Percentiles rank a stretch among this genome's conserved stretches.
These are phyloP conservation scores for Piromyces finnis DNA, from an alignment of 192 early-diverging fungal genomes.

Conservation along the genomic window DNA sequence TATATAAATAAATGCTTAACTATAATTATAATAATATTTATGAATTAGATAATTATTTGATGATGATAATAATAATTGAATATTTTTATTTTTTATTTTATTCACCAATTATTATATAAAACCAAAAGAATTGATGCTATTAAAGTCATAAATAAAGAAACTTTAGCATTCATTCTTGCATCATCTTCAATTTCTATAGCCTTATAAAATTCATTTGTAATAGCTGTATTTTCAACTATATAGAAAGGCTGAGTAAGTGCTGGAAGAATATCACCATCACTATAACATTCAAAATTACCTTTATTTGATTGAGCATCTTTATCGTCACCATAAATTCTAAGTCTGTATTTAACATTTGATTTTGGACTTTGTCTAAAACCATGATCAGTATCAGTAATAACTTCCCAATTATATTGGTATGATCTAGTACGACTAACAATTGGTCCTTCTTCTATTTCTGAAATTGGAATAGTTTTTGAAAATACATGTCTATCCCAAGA, in stretches of 20 bases:
- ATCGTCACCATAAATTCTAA: not conserved
- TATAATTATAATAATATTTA: no score
- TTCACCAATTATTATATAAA: no score
- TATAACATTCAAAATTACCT: not conserved
- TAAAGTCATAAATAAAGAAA: not conserved
- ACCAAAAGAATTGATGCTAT: no score
- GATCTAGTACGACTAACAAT: not conserved
- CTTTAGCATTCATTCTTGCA: not conserved
- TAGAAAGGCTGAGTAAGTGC: not conserved
- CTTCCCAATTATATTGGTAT: not conserved
- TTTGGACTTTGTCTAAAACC: not conserved
- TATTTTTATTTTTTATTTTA: no score
- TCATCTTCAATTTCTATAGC: not conserved
- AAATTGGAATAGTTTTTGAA: not conserved
- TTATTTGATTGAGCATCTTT: not conserved
- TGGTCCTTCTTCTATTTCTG: not conserved
- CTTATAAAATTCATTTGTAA: not conserved
- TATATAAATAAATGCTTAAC: no score
- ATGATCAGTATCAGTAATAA: not conserved
- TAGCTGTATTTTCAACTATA: not conserved
- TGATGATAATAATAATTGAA: no score
- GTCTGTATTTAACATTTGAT: not conserved
- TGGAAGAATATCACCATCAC: not conserved
- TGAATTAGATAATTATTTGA: no score
- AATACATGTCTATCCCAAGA: not conserved